Evolutionary conservation across 2,329 filamentous ascomycete species (phyloP).

Genomic region (Hypoxylon sp.): DNA sequence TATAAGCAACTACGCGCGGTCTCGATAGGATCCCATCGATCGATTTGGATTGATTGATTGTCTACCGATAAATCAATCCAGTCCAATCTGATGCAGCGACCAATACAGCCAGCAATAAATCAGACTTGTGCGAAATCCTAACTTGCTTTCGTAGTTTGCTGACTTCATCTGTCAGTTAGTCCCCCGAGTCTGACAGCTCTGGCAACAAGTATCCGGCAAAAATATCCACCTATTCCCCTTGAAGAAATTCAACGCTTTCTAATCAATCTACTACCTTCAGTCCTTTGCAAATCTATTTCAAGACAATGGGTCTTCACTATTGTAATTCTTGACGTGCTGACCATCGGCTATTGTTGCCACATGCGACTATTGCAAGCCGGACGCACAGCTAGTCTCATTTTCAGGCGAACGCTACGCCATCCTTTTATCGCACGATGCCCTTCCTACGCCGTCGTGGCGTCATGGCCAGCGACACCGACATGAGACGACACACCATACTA

Average conservation of each 20-base stretch:
- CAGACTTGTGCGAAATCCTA: slow-evolving; percentile 2
- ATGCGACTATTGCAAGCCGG: slow-evolving; percentile 31
- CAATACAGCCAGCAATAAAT: slow-evolving; percentile 20
- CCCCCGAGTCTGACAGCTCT: slow-evolving; percentile 24
- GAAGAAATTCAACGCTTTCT: slow-evolving; percentile 12
- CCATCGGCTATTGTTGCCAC: slow-evolving; percentile 42
- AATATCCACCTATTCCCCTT: slow-evolving; percentile 1
- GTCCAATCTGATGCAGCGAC: slow-evolving; percentile 25
- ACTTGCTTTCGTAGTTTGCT: slow-evolving; percentile 24
- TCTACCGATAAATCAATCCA: slow-evolving; percentile 24
- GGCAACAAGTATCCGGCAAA: slow-evolving; percentile 17
- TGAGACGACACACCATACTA: slow-evolving; percentile 66
- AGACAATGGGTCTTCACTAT: slow-evolving; percentile 50
- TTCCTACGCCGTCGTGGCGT: slow-evolving; percentile 74
- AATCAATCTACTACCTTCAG: slow-evolving; percentile 14
- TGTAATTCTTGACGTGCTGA: slow-evolving; percentile 52
- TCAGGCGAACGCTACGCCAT: slow-evolving; percentile 33
- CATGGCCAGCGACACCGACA: slow-evolving; percentile 71
- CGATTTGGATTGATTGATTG: slow-evolving; percentile 11
- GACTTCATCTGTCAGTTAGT: slow-evolving; percentile 19
- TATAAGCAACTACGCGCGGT: slow-evolving; percentile 11
- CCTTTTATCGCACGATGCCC: slow-evolving; percentile 62
- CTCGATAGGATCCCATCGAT: slow-evolving; percentile 20
- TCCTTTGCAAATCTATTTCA: slow-evolving; percentile 30
- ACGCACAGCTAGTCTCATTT: slow-evolving; percentile 38